phyloP scores from a whole-genome alignment of 1,284 basidiomycete species.

The Pseudozyma hubeiensis region DNA sequence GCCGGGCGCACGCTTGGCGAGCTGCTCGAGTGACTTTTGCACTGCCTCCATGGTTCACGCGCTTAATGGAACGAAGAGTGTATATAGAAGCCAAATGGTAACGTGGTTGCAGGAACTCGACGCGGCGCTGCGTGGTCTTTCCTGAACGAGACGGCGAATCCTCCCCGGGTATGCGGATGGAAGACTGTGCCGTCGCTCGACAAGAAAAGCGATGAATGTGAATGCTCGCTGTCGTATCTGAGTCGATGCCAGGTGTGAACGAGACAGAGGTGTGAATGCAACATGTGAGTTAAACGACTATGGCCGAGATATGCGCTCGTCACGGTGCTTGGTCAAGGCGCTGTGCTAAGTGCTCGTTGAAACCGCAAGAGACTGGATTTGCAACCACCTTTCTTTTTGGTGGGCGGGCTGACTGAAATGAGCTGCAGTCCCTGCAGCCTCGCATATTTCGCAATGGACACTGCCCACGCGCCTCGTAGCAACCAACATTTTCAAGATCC shows the following conservation, averaged over 20 bases:
- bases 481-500: not conserved
- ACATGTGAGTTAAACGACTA: not conserved
- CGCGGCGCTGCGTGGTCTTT: not conserved
- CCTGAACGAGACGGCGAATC: not conserved
- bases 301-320: not conserved
- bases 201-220: not conserved
- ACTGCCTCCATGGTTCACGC: slow-evolving; percentile 56
- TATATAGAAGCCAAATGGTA: no score
- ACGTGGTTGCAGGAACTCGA: not conserved
- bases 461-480: not conserved
- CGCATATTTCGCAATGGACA: slow-evolving; percentile 8
- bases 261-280: not conserved
- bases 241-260: not conserved
- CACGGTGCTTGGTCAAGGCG: slow-evolving; percentile 14
- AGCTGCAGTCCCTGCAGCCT: slow-evolving; percentile 4
- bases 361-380: not conserved
- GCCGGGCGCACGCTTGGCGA: slow-evolving; percentile 48
- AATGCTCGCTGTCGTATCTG: not conserved
- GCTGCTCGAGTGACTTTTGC: slow-evolving; percentile 57
- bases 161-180: not conserved
- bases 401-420: slow-evolving; percentile 1
- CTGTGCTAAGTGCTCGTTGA: not conserved
- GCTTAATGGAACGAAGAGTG: not conserved
- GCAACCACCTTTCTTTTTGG: slow-evolving; percentile 2
- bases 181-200: not conserved